Evolutionary conservation across 768 basidiomycete species (phyloP).

Genomic region (Lactarius deliciosus): DNA sequence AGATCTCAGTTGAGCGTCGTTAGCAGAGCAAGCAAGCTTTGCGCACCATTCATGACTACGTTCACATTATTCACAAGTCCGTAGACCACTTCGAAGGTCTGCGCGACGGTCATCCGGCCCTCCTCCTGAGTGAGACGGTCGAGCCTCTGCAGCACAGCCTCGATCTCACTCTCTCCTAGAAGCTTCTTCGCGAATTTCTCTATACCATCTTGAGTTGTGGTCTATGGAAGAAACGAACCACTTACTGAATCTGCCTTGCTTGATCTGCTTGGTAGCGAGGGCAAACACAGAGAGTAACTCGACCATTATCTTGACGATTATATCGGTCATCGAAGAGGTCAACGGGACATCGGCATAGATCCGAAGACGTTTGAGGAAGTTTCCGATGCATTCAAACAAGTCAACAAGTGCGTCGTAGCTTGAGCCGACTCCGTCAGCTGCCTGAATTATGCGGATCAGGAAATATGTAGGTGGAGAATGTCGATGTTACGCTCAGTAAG

Average conservation of each 20-base stretch:
- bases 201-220: neutral
- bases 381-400: constrained; percentile 10
- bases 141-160: neutral
- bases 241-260: constrained; percentile 13
- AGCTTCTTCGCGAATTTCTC: constrained; percentile 11
- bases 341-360: constrained; percentile 5
- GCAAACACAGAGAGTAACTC: constrained; percentile 9
- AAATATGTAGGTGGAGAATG: no score
- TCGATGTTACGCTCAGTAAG: no score
- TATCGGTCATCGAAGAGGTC: neutral
- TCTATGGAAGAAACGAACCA: neutral
- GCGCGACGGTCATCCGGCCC: neutral
- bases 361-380: constrained; percentile 5
- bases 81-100: constrained; percentile 9
- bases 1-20: neutral
- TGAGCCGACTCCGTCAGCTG: neutral
- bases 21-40: neutral
- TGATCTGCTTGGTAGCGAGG: constrained; percentile 10
- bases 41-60: constrained; percentile 8
- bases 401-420: constrained; percentile 6
- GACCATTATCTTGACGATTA: constrained; percentile 1
- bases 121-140: constrained; percentile 12
- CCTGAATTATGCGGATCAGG: neutral
- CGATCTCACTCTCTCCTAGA: constrained; percentile 13
- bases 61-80: constrained; percentile 3